Conservation (phyloP, 1,284 basidiomycete genomes). For the Hypsizygus ulmarius region DNA sequence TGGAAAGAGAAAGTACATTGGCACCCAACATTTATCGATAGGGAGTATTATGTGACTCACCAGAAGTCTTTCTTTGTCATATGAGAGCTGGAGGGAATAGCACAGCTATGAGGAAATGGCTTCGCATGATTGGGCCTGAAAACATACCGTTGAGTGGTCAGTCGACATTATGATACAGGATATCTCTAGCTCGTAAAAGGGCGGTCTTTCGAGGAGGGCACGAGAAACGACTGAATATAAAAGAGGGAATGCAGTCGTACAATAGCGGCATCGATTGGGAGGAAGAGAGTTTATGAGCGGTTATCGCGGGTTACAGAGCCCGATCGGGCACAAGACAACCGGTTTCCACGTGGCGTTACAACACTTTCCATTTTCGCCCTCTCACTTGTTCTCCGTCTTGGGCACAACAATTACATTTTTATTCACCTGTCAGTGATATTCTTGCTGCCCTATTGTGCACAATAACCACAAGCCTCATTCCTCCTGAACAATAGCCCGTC, state of each 20-base stretch:
- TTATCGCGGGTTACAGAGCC: slow-evolving; percentile 18
- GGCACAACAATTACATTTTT: slow-evolving; percentile 12
- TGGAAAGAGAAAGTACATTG: neutral
- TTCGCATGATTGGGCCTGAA: neutral
- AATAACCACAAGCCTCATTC: slow-evolving; percentile 9
- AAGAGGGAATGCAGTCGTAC: slow-evolving; percentile 8
- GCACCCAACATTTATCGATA: neutral
- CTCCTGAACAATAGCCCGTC: slow-evolving; percentile 5
- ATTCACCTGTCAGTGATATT: neutral
- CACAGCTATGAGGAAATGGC: slow-evolving; percentile 11
- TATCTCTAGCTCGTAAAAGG: slow-evolving; percentile 11
- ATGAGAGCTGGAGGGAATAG: slow-evolving; percentile 24
- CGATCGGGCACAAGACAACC: slow-evolving; percentile 28
- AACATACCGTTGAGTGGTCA: slow-evolving; percentile 33
- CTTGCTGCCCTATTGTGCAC: neutral
- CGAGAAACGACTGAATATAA: slow-evolving; percentile 14
- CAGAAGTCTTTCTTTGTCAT: slow-evolving; percentile 28
- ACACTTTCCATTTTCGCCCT: slow-evolving; percentile 25
- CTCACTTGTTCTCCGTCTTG: slow-evolving; percentile 3
- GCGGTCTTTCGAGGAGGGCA: neutral
- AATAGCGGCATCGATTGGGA: slow-evolving; percentile 11
- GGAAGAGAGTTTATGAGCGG: slow-evolving; percentile 12
- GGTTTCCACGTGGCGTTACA: slow-evolving; percentile 33
- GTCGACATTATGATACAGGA: slow-evolving; percentile 26
- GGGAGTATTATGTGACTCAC: slow-evolving; percentile 1